Percentiles rank a stretch among this genome's conserved stretches.
Evolutionary conservation across 2,329 filamentous ascomycete genomes (phyloP).

Genomic region (Neonectria punicea): DNA sequence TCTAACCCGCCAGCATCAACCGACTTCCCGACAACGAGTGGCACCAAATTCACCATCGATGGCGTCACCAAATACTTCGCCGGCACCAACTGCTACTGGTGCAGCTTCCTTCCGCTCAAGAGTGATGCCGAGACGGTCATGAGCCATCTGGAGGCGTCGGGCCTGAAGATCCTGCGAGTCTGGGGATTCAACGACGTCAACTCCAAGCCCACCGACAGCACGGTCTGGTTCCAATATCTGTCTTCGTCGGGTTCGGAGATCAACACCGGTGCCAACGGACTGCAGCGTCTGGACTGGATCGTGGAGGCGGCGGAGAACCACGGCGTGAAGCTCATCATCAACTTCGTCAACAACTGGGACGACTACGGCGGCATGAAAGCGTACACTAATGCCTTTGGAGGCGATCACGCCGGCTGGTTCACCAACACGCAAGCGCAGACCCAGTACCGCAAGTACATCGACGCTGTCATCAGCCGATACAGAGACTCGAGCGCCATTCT

Average conservation of each 20-base stretch:
- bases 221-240: constrained; percentile 63
- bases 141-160: constrained; percentile 59
- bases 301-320: constrained; percentile 67
- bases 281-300: constrained; percentile 70
- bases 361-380: constrained; percentile 74
- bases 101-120: constrained; percentile 63
- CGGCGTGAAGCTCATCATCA: constrained; percentile 71
- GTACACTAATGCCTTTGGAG: constrained; percentile 68
- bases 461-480: constrained; percentile 61
- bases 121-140: constrained; percentile 66
- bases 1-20: constrained; percentile 14
- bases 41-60: constrained; percentile 55
- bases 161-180: constrained; percentile 67
- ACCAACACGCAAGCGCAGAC: constrained; percentile 61
- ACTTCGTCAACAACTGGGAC: constrained; percentile 75
- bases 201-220: constrained; percentile 42
- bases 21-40: constrained; percentile 37
- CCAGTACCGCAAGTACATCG: constrained; percentile 67
- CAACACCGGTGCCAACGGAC: constrained; percentile 69
- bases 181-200: constrained; percentile 72
- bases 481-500: constrained; percentile 59
- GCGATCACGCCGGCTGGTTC: constrained; percentile 65
- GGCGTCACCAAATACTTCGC: constrained; percentile 60
- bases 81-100: constrained; percentile 68
- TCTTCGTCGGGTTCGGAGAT: constrained; percentile 62